Conservation (phyloP, 2,329 filamentous ascomycete genomes). For the Canariomyces notabilis region DNA sequence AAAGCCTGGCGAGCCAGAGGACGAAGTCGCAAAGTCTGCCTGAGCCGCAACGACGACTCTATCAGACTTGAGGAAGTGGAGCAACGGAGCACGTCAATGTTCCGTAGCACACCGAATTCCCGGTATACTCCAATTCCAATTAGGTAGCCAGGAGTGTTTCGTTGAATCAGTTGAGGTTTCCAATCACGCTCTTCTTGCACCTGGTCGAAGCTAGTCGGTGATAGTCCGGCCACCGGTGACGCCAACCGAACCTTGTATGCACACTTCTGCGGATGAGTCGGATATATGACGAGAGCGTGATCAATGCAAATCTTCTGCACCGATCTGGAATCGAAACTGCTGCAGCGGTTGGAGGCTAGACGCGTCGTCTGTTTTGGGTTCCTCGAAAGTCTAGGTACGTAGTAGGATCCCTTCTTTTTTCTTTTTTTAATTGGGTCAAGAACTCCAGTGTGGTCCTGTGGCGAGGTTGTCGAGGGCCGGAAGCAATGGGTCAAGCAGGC, state of each 20-base stretch:
- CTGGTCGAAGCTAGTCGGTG: no score
- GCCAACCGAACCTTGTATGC: not conserved
- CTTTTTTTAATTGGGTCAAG: no score
- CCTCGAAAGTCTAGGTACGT: not conserved
- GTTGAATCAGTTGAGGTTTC: not conserved
- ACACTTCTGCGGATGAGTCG: not conserved
- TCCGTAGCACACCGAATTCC: not conserved
- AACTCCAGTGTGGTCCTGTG: not conserved
- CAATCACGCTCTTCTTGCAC: not conserved
- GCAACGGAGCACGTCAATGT: not conserved
- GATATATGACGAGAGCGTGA: not conserved
- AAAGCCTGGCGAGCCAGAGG: slow-evolving; percentile 26
- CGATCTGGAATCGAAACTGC: not conserved
- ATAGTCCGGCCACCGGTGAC: not conserved
- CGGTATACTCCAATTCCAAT: not conserved
- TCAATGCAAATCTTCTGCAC: not conserved
- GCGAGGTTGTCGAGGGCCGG: not conserved
- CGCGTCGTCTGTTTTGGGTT: not conserved
- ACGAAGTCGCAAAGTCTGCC: slow-evolving; percentile 3
- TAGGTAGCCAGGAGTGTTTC: not conserved
- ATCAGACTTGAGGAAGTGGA: not conserved
- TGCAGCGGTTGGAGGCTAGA: not conserved
- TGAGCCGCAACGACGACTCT: slow-evolving; percentile 1
- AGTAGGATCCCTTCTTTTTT: no score
- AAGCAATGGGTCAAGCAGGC: not conserved